Conservation (phyloP, 1,284 basidiomycete species). For the Rhodotorula sp. region DNA sequence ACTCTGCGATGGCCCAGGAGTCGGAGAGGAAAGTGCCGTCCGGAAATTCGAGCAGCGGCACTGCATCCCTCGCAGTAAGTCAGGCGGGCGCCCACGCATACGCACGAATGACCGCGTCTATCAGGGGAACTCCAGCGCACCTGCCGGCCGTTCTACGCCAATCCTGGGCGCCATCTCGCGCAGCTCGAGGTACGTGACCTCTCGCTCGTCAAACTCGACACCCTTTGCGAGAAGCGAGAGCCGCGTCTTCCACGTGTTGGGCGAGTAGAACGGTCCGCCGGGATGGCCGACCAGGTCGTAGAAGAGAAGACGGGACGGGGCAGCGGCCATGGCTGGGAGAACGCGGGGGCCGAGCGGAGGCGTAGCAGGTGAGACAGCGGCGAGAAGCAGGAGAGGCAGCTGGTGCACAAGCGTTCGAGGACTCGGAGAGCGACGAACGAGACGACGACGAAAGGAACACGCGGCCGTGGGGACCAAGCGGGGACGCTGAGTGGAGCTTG, state of each 20-base stretch:
- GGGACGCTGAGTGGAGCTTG: no score
- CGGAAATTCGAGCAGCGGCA: slow-evolving; percentile 21
- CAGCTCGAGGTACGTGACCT: slow-evolving; percentile 30
- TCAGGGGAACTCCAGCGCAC: slow-evolving; percentile 7
- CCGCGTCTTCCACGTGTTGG: slow-evolving; percentile 27
- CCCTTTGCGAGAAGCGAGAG: slow-evolving; percentile 25
- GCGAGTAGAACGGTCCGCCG: slow-evolving; percentile 14
- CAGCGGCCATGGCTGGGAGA: no score
- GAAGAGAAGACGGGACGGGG: slow-evolving; percentile 4
- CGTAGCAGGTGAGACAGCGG: no score
- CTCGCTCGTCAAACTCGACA: slow-evolving; percentile 21
- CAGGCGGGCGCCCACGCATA: no score
- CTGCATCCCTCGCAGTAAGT: background rate
- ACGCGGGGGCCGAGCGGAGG: no score
- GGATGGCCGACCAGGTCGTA: slow-evolving; percentile 31
- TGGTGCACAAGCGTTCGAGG: no score
- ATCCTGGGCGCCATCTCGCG: slow-evolving; percentile 3
- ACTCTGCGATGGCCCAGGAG: slow-evolving; percentile 33
- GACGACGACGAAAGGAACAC: no score
- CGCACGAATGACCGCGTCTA: no score
- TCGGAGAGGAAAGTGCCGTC: slow-evolving; percentile 20
- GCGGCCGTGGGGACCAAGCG: no score
- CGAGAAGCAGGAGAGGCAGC: no score
- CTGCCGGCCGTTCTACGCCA: slow-evolving; percentile 11
- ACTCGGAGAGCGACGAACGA: no score